A percentile compares a stretch with the other conserved stretches of the same genome.
Evolutionary conservation across 768 basidiomycete species (phyloP).

Genomic region (Lentinula sp.): DNA sequence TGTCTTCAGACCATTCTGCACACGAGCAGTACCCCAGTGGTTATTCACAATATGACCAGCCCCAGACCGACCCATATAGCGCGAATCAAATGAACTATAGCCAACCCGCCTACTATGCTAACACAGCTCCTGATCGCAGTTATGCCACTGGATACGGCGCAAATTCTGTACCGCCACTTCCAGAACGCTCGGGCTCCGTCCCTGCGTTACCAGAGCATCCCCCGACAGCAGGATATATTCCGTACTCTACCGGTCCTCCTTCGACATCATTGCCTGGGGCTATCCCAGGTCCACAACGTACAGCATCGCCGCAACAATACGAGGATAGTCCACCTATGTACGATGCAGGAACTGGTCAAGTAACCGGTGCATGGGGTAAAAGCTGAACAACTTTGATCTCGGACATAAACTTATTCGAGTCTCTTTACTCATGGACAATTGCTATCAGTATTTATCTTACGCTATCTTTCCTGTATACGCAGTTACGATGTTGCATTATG

Average conservation of each 20-base stretch:
- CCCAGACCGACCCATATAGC: constrained; percentile 26
- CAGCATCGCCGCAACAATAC: constrained; percentile 21
- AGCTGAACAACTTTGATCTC: constrained; percentile 15
- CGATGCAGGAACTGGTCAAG: constrained; percentile 44
- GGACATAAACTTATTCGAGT: not conserved
- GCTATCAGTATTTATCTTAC: not conserved
- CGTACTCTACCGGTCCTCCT: constrained; percentile 18
- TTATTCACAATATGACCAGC: constrained; percentile 43
- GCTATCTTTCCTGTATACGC: not conserved
- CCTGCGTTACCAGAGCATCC: constrained; percentile 18
- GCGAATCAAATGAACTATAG: not conserved
- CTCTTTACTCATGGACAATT: not conserved
- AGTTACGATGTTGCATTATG: not conserved
- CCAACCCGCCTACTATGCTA: constrained; percentile 3
- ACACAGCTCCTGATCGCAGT: constrained; percentile 34
- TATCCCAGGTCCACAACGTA: constrained; percentile 35
- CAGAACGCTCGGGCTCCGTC: constrained; percentile 19
- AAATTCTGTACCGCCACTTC: constrained; percentile 37
- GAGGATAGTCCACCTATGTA: constrained; percentile 65
- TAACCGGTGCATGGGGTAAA: constrained; percentile 51
- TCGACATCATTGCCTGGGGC: constrained; percentile 22
- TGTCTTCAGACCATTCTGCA: constrained; percentile 47
- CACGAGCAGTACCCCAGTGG: constrained; percentile 44
- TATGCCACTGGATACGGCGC: constrained; percentile 55
- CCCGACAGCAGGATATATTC: constrained; percentile 13